These are phyloP conservation scores for Penicillium soppii DNA, from an alignment of 495 filamentous ascomycete species.

Conservation along the genomic window DNA sequence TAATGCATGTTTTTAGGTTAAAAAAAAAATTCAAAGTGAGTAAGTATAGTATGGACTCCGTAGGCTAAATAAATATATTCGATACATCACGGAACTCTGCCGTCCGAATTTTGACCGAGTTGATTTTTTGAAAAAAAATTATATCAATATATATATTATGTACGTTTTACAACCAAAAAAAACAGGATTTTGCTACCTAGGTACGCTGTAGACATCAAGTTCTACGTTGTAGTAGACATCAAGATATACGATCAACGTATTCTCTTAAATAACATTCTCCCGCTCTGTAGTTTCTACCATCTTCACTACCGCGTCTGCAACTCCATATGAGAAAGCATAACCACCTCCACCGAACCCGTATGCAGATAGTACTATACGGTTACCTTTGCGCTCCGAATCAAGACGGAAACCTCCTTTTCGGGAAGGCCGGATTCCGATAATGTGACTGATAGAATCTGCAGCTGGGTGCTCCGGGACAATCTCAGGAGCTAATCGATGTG, in stretches of 20 bases:
- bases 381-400: constrained; percentile 30
- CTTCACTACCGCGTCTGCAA: constrained; percentile 38
- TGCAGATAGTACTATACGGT: constrained; percentile 34
- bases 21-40: too few species aligned
- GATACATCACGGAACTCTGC: too few species aligned
- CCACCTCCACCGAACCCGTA: constrained; percentile 47
- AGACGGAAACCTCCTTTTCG: constrained; percentile 40
- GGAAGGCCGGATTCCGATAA: constrained; percentile 43
- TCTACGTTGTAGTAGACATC: too few species aligned
- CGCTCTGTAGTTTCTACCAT: constrained; percentile 41
- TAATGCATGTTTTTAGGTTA: too few species aligned
- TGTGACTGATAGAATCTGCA: constrained; percentile 31
- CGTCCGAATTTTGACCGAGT: too few species aligned
- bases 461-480: constrained; percentile 37
- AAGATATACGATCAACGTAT: background rate
- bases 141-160: too few species aligned
- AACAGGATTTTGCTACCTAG: too few species aligned
- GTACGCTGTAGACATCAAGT: too few species aligned
- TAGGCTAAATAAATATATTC: too few species aligned
- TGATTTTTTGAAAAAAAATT: too few species aligned
- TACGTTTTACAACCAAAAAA: too few species aligned
- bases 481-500: constrained; percentile 40
- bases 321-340: constrained; percentile 45
- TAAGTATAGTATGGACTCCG: too few species aligned
- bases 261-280: constrained; percentile 29